phyloP scores from a whole-genome alignment of 345 rosid genomes.

The Arabis alpina region DNA sequence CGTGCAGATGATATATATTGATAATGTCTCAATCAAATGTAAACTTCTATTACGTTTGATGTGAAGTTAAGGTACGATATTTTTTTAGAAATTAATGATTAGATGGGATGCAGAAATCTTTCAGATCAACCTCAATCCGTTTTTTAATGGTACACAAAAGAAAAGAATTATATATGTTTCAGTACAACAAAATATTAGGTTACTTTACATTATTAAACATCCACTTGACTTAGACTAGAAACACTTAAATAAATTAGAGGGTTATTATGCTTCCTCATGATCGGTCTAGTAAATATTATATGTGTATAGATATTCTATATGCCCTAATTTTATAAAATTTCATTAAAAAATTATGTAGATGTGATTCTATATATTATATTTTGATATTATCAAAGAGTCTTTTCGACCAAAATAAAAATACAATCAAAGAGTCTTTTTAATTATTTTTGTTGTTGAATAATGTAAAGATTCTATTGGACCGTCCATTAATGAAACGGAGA shows the following conservation, averaged over 20 bases:
- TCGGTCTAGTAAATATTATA: conserved; percentile 14
- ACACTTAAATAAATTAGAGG: neutral
- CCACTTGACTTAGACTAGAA: neutral
- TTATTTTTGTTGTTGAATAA: conserved; percentile 19
- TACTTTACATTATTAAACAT: conserved; percentile 1
- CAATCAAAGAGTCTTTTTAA: conserved; percentile 13
- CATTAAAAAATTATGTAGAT: conserved; percentile 19
- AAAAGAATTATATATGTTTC: no score
- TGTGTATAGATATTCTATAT: conserved; percentile 30
- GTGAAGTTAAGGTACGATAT: conserved; percentile 31
- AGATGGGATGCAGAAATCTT: neutral
- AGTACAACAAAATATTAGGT: no score
- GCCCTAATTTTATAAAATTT: neutral
- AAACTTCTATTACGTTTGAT: conserved; percentile 34
- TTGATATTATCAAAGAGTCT: conserved; percentile 27
- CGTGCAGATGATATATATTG: conserved; percentile 34
- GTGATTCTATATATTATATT: conserved; percentile 34
- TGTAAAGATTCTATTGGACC: conserved; percentile 39
- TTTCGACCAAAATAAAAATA: no score
- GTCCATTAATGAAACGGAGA: conserved; percentile 45
- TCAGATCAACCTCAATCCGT: conserved; percentile 5
- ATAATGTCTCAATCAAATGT: conserved; percentile 35
- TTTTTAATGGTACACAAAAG: neutral
- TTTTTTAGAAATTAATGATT: conserved; percentile 19
- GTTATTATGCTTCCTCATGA: conserved; percentile 22